These are phyloP conservation scores for Tolypocladium paradoxum DNA, from an alignment of 2,329 filamentous ascomycete genomes.

Conservation along the genomic window DNA sequence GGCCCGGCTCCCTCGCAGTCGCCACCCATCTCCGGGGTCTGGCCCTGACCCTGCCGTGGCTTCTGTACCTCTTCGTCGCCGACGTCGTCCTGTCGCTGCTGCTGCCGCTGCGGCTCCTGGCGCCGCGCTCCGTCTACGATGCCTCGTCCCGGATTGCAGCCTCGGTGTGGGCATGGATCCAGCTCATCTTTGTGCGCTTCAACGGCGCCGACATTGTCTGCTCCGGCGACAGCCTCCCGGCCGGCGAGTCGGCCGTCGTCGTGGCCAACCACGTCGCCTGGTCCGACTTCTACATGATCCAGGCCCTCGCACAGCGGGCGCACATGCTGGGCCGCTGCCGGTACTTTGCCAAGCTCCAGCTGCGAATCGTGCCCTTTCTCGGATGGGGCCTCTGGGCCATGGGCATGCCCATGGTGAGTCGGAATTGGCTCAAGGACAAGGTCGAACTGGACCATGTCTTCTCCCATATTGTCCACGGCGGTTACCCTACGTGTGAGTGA, in stretches of 20 bases:
- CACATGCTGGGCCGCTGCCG: slow-evolving; percentile 51
- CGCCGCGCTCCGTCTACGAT: slow-evolving; percentile 40
- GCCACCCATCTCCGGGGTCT: slow-evolving; percentile 31
- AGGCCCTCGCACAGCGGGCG: slow-evolving; percentile 40
- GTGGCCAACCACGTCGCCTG: slow-evolving; percentile 50
- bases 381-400: slow-evolving; percentile 56
- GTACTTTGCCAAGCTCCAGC: slow-evolving; percentile 51
- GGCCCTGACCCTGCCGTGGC: slow-evolving; percentile 37
- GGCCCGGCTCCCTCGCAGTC: no score
- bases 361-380: slow-evolving; percentile 48
- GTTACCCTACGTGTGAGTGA: slow-evolving; percentile 47
- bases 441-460: slow-evolving; percentile 47
- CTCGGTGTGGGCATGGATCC: slow-evolving; percentile 46
- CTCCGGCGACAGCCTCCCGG: slow-evolving; percentile 40
- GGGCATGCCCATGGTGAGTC: slow-evolving; percentile 52
- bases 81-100: slow-evolving; percentile 40
- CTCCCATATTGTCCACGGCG: slow-evolving; percentile 35
- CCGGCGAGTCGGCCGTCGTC: slow-evolving; percentile 48
- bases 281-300: slow-evolving; percentile 56
- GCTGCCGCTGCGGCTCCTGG: slow-evolving; percentile 33
- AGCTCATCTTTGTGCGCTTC: slow-evolving; percentile 40
- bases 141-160: slow-evolving; percentile 43
- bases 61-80: slow-evolving; percentile 38
- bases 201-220: slow-evolving; percentile 43
- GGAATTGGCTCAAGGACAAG: slow-evolving; percentile 47